A percentile compares a stretch with the other conserved stretches of the same genome.
Conservation (phyloP, 805 yeast genomes). For the Saturnispora gosingensis region DNA sequence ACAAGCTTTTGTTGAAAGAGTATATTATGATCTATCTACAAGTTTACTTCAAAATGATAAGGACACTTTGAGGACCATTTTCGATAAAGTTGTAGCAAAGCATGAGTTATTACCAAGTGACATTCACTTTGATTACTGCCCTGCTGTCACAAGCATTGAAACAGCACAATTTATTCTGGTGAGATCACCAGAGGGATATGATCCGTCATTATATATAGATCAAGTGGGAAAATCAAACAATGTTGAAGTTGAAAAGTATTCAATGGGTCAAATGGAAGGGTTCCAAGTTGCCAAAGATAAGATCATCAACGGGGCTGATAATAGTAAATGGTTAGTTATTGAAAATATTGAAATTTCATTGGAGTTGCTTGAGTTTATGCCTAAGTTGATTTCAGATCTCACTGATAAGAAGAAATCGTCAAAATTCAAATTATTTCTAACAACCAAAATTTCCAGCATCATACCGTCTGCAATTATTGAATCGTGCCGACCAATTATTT, state of each 20-base stretch:
- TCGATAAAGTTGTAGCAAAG: constrained; percentile 8
- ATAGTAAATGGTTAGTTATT: constrained; percentile 62
- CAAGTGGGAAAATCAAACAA: constrained; percentile 30
- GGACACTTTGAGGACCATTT: constrained; percentile 31
- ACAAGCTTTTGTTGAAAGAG: constrained; percentile 34
- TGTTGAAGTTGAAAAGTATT: constrained; percentile 33
- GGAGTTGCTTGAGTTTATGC: constrained; percentile 50
- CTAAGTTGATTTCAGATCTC: constrained; percentile 33
- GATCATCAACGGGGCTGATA: constrained; percentile 35
- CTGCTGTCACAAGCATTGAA: constrained; percentile 17
- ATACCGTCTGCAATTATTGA: constrained; percentile 51
- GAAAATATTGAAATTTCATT: constrained; percentile 76
- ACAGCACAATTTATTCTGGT: constrained; percentile 36
- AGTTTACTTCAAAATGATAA: constrained; percentile 39
- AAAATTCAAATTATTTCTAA: constrained; percentile 51
- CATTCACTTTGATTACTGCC: constrained; percentile 13
- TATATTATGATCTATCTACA: constrained; percentile 37
- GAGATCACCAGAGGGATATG: constrained; percentile 53
- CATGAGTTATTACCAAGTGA: neutral
- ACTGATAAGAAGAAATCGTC: constrained; percentile 14
- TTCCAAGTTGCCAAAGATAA: constrained; percentile 45
- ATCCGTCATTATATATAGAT: constrained; percentile 50
- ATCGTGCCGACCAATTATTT: constrained; percentile 43
- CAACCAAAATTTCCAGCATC: constrained; percentile 41
- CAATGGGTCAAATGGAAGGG: constrained; percentile 74